Conservation (phyloP, 2,329 filamentous ascomycete genomes). For the Colletotrichum plurivorum region DNA sequence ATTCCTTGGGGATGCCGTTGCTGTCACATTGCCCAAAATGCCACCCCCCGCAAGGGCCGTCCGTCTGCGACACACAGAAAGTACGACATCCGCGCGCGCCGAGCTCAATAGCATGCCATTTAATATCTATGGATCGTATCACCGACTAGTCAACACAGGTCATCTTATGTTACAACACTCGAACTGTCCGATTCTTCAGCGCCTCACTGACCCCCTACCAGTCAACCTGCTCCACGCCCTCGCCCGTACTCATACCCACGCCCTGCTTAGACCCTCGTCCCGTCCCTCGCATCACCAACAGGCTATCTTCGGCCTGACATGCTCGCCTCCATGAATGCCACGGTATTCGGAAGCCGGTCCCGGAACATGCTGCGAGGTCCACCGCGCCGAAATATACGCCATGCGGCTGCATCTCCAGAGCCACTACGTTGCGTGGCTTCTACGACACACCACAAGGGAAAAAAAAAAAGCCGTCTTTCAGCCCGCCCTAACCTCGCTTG, state of each 20-base stretch:
- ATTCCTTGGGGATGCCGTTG: neutral
- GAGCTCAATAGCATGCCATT: constrained; percentile 10
- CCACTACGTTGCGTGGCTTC: no score
- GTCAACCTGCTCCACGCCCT: neutral
- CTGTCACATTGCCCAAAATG: neutral
- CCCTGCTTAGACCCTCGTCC: constrained; percentile 2
- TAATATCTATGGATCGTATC: neutral
- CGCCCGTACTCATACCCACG: neutral
- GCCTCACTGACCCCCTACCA: no score
- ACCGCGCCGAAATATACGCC: constrained; percentile 14
- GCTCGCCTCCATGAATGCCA: neutral
- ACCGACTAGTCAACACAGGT: neutral
- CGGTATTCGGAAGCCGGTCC: constrained; percentile 8
- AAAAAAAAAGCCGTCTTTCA: no score
- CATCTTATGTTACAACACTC: neutral
- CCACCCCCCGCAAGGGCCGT: constrained; percentile 24
- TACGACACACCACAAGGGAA: no score
- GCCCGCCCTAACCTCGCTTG: constrained; percentile 6
- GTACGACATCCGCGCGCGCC: neutral
- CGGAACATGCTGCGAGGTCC: constrained; percentile 2
- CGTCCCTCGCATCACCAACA: constrained; percentile 4
- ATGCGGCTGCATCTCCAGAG: constrained; percentile 10
- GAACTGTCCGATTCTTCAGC: neutral
- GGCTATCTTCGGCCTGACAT: constrained; percentile 6
- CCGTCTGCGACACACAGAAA: constrained; percentile 22